Conservation (phyloP, 345 rosid species). For the Gossypium mustelinum region DNA sequence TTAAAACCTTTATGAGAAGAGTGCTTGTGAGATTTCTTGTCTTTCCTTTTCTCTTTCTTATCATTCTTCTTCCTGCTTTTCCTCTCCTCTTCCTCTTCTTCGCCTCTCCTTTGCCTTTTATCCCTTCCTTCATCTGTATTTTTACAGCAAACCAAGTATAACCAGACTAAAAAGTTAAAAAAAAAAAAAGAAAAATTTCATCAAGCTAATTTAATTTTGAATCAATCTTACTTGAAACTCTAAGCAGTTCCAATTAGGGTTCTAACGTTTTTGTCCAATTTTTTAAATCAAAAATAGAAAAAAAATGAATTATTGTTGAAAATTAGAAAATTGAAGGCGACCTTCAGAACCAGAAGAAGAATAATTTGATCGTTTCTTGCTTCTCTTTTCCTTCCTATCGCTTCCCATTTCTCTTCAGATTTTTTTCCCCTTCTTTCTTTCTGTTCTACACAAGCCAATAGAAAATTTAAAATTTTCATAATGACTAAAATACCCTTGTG, state of each 20-base stretch:
- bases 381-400: background rate
- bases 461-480: background rate
- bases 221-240: background rate
- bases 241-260: background rate
- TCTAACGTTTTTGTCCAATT: background rate
- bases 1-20: constrained; percentile 48
- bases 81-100: constrained; percentile 41
- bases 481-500: no score
- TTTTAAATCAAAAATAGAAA: background rate
- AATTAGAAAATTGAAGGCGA: background rate
- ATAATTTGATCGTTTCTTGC: background rate
- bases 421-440: background rate
- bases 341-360: constrained; percentile 3
- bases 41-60: constrained; percentile 40
- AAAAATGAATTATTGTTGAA: background rate
- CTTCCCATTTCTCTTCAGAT: background rate
- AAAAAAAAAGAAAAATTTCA: background rate
- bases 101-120: constrained; percentile 47
- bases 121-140: constrained; percentile 45
- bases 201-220: background rate
- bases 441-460: background rate
- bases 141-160: background rate
- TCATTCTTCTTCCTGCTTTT: constrained; percentile 38
- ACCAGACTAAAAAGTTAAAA: background rate
- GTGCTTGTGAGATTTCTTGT: constrained; percentile 56